Evolutionary conservation across 164 flowering plant species (phyloP).

Genomic region (Litsea cubeba): DNA sequence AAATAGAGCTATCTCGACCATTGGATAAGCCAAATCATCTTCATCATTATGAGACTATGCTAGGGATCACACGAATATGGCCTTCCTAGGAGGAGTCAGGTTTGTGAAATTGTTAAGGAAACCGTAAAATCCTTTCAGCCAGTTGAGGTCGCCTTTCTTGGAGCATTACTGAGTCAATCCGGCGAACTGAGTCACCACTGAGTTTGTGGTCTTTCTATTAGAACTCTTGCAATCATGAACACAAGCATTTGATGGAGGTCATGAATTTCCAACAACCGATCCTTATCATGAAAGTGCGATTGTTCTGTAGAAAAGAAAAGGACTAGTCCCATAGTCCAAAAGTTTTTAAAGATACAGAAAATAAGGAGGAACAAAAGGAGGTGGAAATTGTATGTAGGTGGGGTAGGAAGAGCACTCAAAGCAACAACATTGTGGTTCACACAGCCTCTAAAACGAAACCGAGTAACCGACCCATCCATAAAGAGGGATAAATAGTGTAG

Average conservation of each 20-base stretch:
- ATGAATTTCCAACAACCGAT: background rate
- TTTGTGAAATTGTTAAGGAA: no score
- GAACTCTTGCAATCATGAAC: no score
- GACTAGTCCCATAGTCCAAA: background rate
- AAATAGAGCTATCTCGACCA: no score
- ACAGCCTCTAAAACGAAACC: constrained; percentile 13
- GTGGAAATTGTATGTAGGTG: constrained; percentile 19
- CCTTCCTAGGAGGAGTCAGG: no score
- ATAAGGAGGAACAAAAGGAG: constrained; percentile 9
- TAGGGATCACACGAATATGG: no score
- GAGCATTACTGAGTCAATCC: background rate
- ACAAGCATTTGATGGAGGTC: background rate
- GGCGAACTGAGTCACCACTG: background rate
- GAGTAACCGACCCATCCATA: constrained; percentile 14
- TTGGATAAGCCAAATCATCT: no score
- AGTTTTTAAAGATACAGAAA: background rate
- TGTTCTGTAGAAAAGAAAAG: background rate
- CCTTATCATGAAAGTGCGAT: constrained; percentile 1
- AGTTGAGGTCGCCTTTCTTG: background rate
- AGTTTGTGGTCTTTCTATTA: background rate
- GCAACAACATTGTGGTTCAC: constrained; percentile 27
- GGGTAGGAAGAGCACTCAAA: constrained; percentile 48
- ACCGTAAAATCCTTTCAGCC: background rate
- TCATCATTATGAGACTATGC: no score
- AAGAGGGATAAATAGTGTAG: constrained; percentile 4